A percentile compares a stretch with the other conserved stretches of the same genome.
phyloP scores from a whole-genome alignment of 1,284 basidiomycete genomes.

The Farysia itapuensis region DNA sequence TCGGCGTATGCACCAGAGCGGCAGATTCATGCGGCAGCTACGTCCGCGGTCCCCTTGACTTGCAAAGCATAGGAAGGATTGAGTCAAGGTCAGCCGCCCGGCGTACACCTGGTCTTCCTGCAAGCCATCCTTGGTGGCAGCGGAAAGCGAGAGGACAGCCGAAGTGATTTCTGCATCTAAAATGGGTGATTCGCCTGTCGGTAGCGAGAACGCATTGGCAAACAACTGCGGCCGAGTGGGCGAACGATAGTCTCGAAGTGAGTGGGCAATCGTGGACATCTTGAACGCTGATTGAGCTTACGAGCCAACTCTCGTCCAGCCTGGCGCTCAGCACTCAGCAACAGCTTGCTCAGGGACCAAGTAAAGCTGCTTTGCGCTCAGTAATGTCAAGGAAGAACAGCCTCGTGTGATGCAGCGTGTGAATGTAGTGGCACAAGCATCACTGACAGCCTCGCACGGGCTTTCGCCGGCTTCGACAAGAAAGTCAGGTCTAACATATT shows the following conservation, averaged over 20 bases:
- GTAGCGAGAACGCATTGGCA: constrained; percentile 50
- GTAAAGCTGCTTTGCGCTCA: too few relatives aligned
- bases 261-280: constrained; percentile 60
- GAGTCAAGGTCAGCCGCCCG: constrained; percentile 83
- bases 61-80: constrained; percentile 86
- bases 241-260: constrained; percentile 56
- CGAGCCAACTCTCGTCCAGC: too few relatives aligned
- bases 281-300: too few relatives aligned
- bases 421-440: too few relatives aligned
- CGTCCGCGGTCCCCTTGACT: constrained; percentile 80
- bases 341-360: too few relatives aligned
- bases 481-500: too few relatives aligned
- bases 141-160: constrained; percentile 52
- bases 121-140: constrained; percentile 30
- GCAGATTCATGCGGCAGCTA: constrained; percentile 86
- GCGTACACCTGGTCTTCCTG: constrained; percentile 56
- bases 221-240: constrained; percentile 52
- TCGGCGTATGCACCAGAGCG: constrained; percentile 86
- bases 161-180: constrained; percentile 53
- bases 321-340: too few relatives aligned
- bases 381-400: too few relatives aligned
- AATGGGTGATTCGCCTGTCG: constrained; percentile 39
- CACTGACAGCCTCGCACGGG: too few relatives aligned
- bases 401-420: too few relatives aligned
- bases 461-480: too few relatives aligned